Base-by-base conservation (phyloP, 2,329 filamentous ascomycete species). In the Alternaria solani region DNA sequence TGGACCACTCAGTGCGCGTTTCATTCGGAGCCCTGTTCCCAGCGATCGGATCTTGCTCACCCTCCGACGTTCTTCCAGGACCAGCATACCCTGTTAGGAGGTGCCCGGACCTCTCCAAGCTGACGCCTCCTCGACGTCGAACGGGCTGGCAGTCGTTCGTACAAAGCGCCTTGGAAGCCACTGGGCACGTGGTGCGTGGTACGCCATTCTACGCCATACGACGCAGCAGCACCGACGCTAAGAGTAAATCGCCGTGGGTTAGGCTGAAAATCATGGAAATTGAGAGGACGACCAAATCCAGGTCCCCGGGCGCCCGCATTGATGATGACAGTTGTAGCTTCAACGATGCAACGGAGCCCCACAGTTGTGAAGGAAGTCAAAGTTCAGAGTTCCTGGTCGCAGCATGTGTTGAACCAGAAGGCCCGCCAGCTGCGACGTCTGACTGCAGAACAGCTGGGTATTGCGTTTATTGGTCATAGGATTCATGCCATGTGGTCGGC, bases 11-110 rank as follows among this genome's bases (percentile, higher is more conserved):
- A 36, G 46, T 32, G 30, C 28, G 28, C 48, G 57, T 59, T 59
- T 59, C 52, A 59, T 18, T 14, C 25, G 20, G 25, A 51, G 30
- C 57, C 52, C 48, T 59, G 30, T 59, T 59, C 57, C 57, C 20
- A 51, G 57, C 18, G 25, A 28, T 18, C 32, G 34, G 32, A 44
- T 18, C 46, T 25, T 20, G 16, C 23, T 30, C 38, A 39, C 26
- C 34, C 32, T 42, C 51, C 56, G 43, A 54, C 28, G n/a, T 55
- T 55, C 42, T 28, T 23, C 43, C 43, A 48, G n/a, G 23, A 18
- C 44, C 44, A 49, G 44, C 16, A 11, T 12, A 26, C 51, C 44
- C 46, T 59, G 44, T 49, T 36, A 47, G 36, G 46, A 25, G 32
- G 43, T 23, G 52, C 43, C 43, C 34, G 23, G 32, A 38, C 20